These are phyloP conservation scores for Isoetes engelmannii DNA, from an alignment of 83 land plant species.

Conservation along the genomic window DNA sequence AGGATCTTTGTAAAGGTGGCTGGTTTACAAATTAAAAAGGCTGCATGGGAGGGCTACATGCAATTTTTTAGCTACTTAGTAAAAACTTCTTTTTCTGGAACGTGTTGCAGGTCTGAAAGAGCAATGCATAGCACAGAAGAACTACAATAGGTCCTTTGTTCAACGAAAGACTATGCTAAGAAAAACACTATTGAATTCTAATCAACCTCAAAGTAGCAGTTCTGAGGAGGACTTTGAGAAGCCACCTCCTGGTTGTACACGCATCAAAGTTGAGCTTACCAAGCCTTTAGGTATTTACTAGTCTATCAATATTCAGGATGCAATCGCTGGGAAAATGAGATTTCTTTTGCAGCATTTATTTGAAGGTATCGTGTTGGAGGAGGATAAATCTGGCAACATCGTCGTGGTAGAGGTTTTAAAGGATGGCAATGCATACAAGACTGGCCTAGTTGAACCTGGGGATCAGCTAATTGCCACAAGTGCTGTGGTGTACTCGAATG, in stretches of 20 bases:
- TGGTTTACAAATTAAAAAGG: too few species aligned
- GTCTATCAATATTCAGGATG: background rate
- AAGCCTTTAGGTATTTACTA: conserved; percentile 21
- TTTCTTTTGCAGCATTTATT: background rate
- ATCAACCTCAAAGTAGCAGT: background rate
- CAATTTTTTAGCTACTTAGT: too few species aligned
- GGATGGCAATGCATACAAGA: conserved; percentile 42
- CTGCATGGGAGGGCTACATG: too few species aligned
- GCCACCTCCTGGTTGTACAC: conserved; percentile 30
- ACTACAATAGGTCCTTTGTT: too few species aligned
- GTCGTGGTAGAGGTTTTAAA: conserved; percentile 32
- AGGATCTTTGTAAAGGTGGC: too few species aligned
- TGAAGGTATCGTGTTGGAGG: conserved; percentile 40
- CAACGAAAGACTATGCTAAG: too few species aligned
- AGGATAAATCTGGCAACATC: conserved; percentile 35
- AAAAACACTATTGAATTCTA: too few species aligned
- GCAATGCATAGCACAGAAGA: too few species aligned
- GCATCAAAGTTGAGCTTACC: conserved; percentile 29
- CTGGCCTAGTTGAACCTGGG: conserved; percentile 35
- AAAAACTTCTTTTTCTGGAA: too few species aligned
- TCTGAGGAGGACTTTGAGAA: conserved; percentile 4
- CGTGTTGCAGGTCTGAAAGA: too few species aligned
- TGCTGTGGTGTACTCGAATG: conserved; percentile 35
- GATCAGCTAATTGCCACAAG: conserved; percentile 51
- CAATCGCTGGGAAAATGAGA: background rate